These are phyloP conservation scores for Chenopodium formosanum DNA, from an alignment of 148 eudicot genomes.

Conservation along the genomic window DNA sequence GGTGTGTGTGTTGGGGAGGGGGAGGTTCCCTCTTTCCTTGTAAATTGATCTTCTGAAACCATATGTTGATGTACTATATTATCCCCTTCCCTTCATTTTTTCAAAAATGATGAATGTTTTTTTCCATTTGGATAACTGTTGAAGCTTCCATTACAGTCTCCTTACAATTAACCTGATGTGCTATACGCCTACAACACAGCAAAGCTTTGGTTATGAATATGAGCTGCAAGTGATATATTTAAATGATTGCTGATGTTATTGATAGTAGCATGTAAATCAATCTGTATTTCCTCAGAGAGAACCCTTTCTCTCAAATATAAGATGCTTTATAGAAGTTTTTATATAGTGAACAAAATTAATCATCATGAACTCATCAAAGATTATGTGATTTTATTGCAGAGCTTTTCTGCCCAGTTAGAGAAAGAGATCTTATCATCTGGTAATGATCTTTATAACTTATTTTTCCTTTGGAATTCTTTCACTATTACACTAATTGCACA, in stretches of 20 bases:
- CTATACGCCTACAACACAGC: background rate
- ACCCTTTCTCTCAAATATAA: background rate
- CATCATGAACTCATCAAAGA: background rate
- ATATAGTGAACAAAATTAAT: background rate
- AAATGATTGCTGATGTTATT: background rate
- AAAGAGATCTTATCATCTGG: constrained; percentile 83
- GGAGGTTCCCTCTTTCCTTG: background rate
- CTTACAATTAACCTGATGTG: too few species aligned
- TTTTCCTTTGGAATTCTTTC: constrained; percentile 1
- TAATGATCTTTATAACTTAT: constrained; percentile 23
- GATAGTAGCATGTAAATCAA: background rate
- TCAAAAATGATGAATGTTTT: too few species aligned
- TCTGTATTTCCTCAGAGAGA: background rate
- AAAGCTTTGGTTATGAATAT: background rate
- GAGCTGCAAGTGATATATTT: background rate
- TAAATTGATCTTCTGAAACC: background rate
- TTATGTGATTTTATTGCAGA: constrained; percentile 49
- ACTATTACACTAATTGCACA: background rate
- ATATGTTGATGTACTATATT: background rate
- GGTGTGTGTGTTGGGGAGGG: too few species aligned
- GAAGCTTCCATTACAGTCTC: too few species aligned
- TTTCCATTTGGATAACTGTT: too few species aligned
- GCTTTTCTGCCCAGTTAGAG: constrained; percentile 87
- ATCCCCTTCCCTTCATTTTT: background rate
- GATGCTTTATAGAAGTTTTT: background rate